Evolutionary conservation across 768 basidiomycete genomes (phyloP).

Genomic region (Leccinum fibrillosum): DNA sequence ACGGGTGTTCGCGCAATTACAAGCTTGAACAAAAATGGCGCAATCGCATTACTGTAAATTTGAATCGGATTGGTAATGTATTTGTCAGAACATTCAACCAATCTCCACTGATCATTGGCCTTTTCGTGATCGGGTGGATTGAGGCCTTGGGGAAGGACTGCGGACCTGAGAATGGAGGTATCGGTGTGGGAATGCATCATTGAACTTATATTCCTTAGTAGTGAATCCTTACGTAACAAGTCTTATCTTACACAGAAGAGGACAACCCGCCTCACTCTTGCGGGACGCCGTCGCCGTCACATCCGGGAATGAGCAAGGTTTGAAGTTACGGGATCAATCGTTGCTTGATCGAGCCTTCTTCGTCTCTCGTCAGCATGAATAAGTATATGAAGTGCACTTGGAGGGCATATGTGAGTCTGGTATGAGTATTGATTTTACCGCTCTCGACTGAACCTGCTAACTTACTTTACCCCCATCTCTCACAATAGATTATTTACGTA

Average conservation of each 20-base stretch:
- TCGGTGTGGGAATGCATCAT: neutral
- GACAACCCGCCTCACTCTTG: neutral
- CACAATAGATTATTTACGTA: no score
- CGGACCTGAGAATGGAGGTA: no score
- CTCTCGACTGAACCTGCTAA: no score
- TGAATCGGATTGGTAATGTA: neutral
- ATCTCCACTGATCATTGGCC: neutral
- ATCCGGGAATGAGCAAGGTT: slow-evolving; percentile 5
- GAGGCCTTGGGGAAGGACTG: no score
- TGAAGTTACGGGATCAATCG: neutral
- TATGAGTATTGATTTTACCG: neutral
- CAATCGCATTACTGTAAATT: neutral
- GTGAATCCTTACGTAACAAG: neutral
- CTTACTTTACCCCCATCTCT: no score
- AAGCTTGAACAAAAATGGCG: neutral
- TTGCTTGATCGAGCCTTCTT: neutral
- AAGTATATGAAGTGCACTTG: neutral
- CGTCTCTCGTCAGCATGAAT: neutral
- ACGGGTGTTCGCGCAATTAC: neutral
- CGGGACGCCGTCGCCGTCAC: neutral
- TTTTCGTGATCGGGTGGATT: no score
- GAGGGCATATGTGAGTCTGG: neutral
- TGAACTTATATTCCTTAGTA: no score
- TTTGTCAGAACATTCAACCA: neutral
- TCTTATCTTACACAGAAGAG: slow-evolving; percentile 2